These are phyloP conservation scores for Malus sylvestris DNA, from an alignment of 306 rosid species.

Conservation along the genomic window DNA sequence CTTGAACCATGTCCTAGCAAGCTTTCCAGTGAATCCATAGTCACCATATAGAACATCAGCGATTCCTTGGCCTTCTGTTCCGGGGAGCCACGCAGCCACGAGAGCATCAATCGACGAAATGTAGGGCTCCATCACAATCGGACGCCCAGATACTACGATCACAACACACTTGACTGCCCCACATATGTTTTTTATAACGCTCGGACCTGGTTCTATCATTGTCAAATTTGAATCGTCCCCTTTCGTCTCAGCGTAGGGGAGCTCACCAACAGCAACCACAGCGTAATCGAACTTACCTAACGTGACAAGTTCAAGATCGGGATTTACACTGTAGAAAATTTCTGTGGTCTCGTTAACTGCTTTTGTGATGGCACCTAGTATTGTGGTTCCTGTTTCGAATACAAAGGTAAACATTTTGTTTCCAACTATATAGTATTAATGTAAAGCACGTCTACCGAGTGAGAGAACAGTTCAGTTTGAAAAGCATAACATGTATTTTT, in stretches of 20 bases:
- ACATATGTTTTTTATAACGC: neutral
- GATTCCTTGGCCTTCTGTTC: neutral
- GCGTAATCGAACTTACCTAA: neutral
- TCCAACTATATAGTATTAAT: no score
- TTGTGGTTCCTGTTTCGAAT: neutral
- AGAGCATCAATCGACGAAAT: conserved; percentile 55
- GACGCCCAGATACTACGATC: conserved; percentile 71
- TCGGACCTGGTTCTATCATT: neutral
- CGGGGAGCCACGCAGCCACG: conserved; percentile 94
- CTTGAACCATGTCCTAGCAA: conserved; percentile 6
- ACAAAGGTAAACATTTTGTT: neutral
- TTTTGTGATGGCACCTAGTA: neutral
- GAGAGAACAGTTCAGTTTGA: no score
- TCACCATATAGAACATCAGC: conserved; percentile 55
- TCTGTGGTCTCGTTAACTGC: neutral
- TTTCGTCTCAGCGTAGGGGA: neutral
- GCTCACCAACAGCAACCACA: neutral
- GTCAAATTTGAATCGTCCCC: neutral
- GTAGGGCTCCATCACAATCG: conserved; percentile 72
- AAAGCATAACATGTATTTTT: no score
- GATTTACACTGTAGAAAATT: neutral
- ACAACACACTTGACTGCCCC: conserved; percentile 45
- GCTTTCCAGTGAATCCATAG: conserved; percentile 42
- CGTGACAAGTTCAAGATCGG: neutral
- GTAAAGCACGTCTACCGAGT: no score